Conservation (phyloP, 345 rosid genomes). For the Rhodomyrtus tomentosa region DNA sequence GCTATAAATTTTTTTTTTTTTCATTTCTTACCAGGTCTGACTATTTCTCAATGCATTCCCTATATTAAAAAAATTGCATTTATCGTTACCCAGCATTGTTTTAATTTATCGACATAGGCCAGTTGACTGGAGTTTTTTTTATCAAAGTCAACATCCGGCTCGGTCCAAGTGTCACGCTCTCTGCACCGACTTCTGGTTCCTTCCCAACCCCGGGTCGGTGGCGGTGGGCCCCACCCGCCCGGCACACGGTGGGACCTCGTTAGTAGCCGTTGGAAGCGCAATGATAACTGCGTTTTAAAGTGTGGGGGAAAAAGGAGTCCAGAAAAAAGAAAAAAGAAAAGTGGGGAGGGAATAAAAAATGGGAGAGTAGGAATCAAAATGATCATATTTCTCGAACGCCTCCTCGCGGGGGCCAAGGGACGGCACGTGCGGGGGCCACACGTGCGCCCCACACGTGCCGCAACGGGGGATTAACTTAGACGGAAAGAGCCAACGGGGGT, state of each 20-base stretch:
- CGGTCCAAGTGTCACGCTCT: neutral
- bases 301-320: neutral
- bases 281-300: neutral
- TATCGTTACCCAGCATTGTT: too few relatives aligned
- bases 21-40: rapidly evolving
- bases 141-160: neutral
- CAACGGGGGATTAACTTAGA: neutral
- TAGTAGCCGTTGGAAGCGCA: neutral
- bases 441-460: neutral
- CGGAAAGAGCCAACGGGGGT: neutral
- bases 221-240: too few relatives aligned
- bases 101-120: neutral
- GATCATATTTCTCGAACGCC: neutral
- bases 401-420: neutral
- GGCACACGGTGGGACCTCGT: neutral
- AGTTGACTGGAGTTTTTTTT: neutral
- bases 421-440: neutral
- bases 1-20: neutral
- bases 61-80: too few relatives aligned
- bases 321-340: neutral
- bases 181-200: neutral
- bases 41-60: neutral
- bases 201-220: neutral
- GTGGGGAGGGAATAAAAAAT: neutral
- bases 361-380: neutral